phyloP scores from a whole-genome alignment of 164 flowering plant species.

The Vitis riparia region DNA sequence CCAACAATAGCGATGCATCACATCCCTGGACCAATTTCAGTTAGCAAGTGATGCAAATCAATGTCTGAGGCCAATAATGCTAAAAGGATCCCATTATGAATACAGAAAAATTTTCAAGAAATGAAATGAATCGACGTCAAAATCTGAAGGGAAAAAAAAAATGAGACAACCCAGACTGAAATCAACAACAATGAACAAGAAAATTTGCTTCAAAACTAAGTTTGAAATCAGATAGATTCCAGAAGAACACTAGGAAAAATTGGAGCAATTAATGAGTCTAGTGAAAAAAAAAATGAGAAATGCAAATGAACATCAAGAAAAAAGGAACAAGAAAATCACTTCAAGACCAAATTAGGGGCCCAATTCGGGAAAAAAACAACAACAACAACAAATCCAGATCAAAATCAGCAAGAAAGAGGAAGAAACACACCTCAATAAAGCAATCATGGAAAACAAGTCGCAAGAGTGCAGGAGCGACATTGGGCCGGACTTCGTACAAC shows the following conservation, averaged over 20 bases:
- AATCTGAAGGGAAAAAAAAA: not conserved
- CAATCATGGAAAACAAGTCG: constrained; percentile 61
- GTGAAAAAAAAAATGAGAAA: not conserved
- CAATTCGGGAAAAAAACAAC: not conserved
- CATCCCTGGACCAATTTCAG: constrained; percentile 42
- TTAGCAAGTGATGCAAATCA: not conserved
- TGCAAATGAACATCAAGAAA: constrained; percentile 1
- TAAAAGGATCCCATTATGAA: not conserved
- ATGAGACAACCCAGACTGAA: not conserved
- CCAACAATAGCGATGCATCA: constrained; percentile 58
- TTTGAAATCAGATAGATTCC: too few species aligned
- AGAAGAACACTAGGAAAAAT: too few species aligned
- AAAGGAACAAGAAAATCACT: not conserved
- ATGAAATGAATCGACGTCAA: not conserved
- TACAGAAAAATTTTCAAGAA: not conserved
- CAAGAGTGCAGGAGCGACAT: constrained; percentile 42
- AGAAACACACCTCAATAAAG: constrained; percentile 39
- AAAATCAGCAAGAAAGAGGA: not conserved
- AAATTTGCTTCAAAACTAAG: not conserved
- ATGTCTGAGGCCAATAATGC: not conserved
- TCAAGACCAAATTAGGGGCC: too few species aligned
- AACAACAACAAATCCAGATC: not conserved
- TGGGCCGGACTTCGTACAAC: constrained; percentile 9
- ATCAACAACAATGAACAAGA: not conserved
- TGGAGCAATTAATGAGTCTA: too few species aligned